Evolutionary conservation across 192 early-diverging fungal species (phyloP), one percentile per base, ranked within the genome.

Genomic region (Radiomyces spectabilis): DNA sequence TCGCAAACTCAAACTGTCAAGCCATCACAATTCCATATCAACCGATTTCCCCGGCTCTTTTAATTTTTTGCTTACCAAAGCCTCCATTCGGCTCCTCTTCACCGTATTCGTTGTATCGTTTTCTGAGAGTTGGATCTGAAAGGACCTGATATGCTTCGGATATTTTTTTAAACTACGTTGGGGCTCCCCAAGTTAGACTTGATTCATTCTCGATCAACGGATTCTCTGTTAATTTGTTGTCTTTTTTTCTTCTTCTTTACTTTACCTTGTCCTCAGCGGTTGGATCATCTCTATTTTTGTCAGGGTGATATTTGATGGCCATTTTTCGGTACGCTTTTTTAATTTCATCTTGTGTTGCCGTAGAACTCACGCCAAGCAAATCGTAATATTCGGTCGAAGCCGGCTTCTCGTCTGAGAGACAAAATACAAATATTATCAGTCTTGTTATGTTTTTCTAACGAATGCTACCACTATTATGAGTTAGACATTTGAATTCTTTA

Each of bases 81-180:
- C 83, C 81, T n/a, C 76, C 75, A 40, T 83, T 82, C 15, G 84
- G 78, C 9, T 63, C 77, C 21, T 80, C 78, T 19, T 81, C 78
- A 26, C 92, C 94, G 61, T 85, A 77, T 59, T 84, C 82, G 64
- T 99, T 96, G 72, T 99, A 99, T 45, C 78, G 71, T 25, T 86
- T 77, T 58, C 97, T 82, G 63, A 87, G 66, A 49, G 89, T 79
- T 5, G 92, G 92, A 58, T 99, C 95, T 5, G 92, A 93, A 15
- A 99, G 75, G 9, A 97, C 83, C 72, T 94, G 92, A 65, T 99
- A 97, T 25, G 97, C 97, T 63, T 96, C 94, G 8, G 94, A 94
- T 24, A 99, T 89, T 65, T 80, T 81, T 71, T 99, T 95, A 63
- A 97, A 99, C 82, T 82, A 57, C 6, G n/a, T n/a, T n/a, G n/a